Base-by-base conservation (phyloP, 2,329 filamentous ascomycete species). In the Colletotrichum sp. region DNA sequence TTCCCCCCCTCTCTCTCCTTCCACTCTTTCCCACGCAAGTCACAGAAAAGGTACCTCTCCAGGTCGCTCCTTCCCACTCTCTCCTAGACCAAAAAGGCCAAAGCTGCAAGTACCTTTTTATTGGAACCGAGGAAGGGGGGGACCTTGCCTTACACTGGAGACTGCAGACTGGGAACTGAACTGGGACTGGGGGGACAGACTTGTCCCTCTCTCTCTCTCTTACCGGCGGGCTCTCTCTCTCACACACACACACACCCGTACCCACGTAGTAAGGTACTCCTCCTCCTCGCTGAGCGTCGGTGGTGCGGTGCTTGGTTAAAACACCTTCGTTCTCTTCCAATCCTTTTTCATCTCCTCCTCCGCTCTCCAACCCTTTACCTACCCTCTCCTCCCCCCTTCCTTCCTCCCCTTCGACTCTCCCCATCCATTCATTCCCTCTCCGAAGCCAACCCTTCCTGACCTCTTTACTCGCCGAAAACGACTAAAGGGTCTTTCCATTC, bases 401-500 rank as follows among this genome's bases (percentile, higher is more conserved):
- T 81, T 82, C 82, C 82, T 84, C 84, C 83, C 84, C 82, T 81
- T 72, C 73, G 69, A 67, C 80, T 82, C 81, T 83, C 82, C 82
- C 81, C 84, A 86, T 87, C 87, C 87, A 90, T 87, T 90, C 88
- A 86, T 90, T 90, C 86, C 85, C 86, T 88, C 86, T 86, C 86
- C 85, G 86, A 83, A 86, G 84, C 84, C 84, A 83, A 83, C 85
- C 87, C 85, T 86, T 89, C 88, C 86, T 85, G 84, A 84, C 84
- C 81, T 80, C 81, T 81, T 80, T 78, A 63, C 69, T 75, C 73
- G 79, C 79, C 71, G 30, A 81, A 80, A 80, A 72, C 77, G 76
- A 71, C 58, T 48, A 77, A 72, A 77, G 75, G 72, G 72, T 75
- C 73, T 73, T 77, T 75, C 66, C 68, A 70, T 79, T 79, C 79